These are phyloP conservation scores for Rubia peregrina DNA, from an alignment of 305 asterid genomes.

Conservation along the genomic window DNA sequence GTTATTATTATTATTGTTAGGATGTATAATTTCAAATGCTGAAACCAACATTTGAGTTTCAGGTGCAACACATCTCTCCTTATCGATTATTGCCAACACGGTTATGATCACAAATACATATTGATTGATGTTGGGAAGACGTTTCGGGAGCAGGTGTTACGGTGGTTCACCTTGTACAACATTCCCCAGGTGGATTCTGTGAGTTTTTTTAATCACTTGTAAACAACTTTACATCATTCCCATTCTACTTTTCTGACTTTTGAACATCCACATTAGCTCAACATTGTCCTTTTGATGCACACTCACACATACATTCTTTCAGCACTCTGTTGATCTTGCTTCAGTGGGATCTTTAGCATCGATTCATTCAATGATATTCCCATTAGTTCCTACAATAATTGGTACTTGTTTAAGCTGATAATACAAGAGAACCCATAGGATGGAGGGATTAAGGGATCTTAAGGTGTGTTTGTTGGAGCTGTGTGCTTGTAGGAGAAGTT, in stretches of 20 bases:
- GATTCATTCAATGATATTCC: neutral
- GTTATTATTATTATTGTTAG: neutral
- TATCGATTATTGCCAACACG: conserved; percentile 53
- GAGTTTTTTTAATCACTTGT: conserved; percentile 28
- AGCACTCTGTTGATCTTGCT: neutral
- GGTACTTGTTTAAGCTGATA: neutral
- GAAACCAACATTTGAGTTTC: conserved; percentile 18
- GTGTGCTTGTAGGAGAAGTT: no score
- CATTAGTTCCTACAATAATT: neutral
- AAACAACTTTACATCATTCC: neutral
- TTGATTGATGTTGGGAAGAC: conserved; percentile 94
- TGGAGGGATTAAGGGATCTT: neutral
- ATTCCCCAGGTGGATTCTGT: conserved; percentile 89
- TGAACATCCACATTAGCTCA: neutral
- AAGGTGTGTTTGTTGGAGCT: no score
- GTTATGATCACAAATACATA: conserved; percentile 67
- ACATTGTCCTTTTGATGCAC: neutral
- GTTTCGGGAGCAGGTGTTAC: conserved; percentile 88
- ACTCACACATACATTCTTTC: no score
- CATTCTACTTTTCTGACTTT: neutral
- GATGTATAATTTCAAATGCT: neutral
- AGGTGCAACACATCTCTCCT: conserved; percentile 95
- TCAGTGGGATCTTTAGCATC: neutral
- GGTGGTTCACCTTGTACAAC: conserved; percentile 79
- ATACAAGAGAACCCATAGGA: neutral